Base-by-base conservation (phyloP, 352 stramenopile species). In the Phytopythium vexans region DNA sequence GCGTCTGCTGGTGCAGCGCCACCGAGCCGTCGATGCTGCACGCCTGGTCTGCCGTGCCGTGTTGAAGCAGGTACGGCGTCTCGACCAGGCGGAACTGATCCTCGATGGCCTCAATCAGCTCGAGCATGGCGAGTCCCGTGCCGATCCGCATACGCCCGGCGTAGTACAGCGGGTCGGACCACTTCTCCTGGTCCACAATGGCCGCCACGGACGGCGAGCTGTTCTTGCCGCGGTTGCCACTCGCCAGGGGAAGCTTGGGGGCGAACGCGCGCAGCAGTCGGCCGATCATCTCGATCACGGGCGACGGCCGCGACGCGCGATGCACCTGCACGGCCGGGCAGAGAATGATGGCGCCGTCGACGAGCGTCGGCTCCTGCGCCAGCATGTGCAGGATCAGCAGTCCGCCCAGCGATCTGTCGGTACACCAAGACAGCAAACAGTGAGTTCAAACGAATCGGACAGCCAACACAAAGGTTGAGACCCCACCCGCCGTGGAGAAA, bases 301-400 rank as follows among this genome's bases (percentile, higher is more conserved):
- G 34, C 7, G 78, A 82, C 32, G 78, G 80, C 3, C 74, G 60
- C 14, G 77, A 83, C 5, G 62, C 68, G 38, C 66, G 52, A 60
- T 89, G 74, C 58, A 93, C 86, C 55, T 91, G 72, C 10, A 86
- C 71, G 0, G 78, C 77, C 0, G 82, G 82, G 49, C 80, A 90
- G 14, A 87, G 53, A 42, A 91, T 82, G 3, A 93, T 72, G 15
- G 77, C 77, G 41, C 82, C 79, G 49, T 89, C 74, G 27, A 92
- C 78, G 4, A 90, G 61, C 16, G 64, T 60, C 36, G 65, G 63
- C 8, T 72, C 59, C 31, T 85, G 80, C 21, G 73, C 65, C 10
- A 88, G 63, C 21, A 83, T 66, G 49, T 81, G 68, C 4, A 91
- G 64, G 11, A 88, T 70, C 16, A 90, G 68, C 4, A 93, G 55